Evolutionary conservation across 495 filamentous ascomycete species (phyloP).

Genomic region (Trichoderma orchidacearum): DNA sequence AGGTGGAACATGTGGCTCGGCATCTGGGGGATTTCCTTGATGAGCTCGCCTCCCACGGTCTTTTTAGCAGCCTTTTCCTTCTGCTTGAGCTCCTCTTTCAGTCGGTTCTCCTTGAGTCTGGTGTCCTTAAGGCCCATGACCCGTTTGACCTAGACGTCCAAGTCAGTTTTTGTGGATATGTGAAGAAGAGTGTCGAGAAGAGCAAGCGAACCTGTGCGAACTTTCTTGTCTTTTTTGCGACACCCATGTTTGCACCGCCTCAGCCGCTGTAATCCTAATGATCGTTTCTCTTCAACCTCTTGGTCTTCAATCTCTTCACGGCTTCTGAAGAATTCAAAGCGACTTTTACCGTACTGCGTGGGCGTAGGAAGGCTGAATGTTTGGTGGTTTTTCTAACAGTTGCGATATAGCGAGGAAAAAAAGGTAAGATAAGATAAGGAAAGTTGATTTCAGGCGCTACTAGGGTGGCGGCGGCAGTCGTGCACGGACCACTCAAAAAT

Average conservation of each 20-base stretch:
- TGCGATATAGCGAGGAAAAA: too few species aligned
- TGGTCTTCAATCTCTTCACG: neutral
- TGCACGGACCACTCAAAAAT: too few species aligned
- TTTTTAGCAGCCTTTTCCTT: conserved; percentile 41
- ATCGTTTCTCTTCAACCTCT: neutral
- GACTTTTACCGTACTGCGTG: too few species aligned
- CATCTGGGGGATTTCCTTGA: conserved; percentile 66
- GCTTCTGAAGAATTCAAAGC: neutral
- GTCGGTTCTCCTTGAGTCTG: conserved; percentile 39
- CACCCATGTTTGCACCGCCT: conserved; percentile 32
- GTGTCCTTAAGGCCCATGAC: conserved; percentile 49
- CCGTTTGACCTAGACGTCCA: conserved; percentile 37
- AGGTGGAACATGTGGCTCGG: conserved; percentile 88
- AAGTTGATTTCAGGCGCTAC: too few species aligned
- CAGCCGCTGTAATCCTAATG: neutral
- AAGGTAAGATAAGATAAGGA: too few species aligned
- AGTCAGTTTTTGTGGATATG: conserved; percentile 5
- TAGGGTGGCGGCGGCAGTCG: too few species aligned
- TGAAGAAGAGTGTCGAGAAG: conserved; percentile 8
- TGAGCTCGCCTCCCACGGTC: conserved; percentile 35
- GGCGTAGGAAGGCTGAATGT: too few species aligned
- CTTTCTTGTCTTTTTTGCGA: conserved; percentile 51
- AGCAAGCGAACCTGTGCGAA: conserved; percentile 30
- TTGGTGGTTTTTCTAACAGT: too few species aligned
- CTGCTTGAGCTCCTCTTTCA: conserved; percentile 44